Evolutionary conservation across 1,284 basidiomycete species (phyloP), one percentile per base, ranked within the genome.

Genomic region (Xerocomus nothofagi): DNA sequence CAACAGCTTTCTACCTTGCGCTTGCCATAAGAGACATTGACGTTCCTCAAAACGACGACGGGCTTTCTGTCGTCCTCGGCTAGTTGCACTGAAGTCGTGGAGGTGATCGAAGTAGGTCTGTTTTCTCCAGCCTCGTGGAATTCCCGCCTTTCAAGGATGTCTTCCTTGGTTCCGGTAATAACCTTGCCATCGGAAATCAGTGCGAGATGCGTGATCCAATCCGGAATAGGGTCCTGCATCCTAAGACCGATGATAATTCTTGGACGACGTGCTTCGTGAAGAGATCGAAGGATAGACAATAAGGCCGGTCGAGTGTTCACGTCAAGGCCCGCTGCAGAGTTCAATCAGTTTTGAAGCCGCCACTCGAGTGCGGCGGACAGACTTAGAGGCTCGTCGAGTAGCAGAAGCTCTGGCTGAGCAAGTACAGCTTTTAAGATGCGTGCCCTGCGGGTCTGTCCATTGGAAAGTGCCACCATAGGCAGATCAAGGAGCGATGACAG

Each of bases 361-460:
- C 23, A 10, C 34, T 57, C 39, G 49, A 55, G 23, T 33, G 51
- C 23, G 9, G 54, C 11, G 34, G 17, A 54, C 78, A 49, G 63
- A 85, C 87, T 86, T 31, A 92, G 71, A 1, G 93, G 93, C 64
- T 96, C 93, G 56, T 96, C 93, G 12, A 97, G 73, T 3, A 96
- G 68, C 18, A 96, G 66, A 40, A 97, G 57, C 51, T 84, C 77
- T 0, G 92, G 90, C 34, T 78, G 73, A 15, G 71, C 73, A 34
- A 98, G 68, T 9, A 98, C 68, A 0, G 91, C 90, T 56, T 84
- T 83, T 3, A 91, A 75, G 39, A 99, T 91, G 42, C 94, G 75
- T 4, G 93, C 93, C 21, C 93, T 73, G 31, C 96, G 72, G 18
- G 88, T 97, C 73, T 99, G 96, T 0, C 96, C 96, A 58, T 96